Evolutionary conservation across 2,329 filamentous ascomycete species (phyloP).

Genomic region (Botrytis pseudocinerea): DNA sequence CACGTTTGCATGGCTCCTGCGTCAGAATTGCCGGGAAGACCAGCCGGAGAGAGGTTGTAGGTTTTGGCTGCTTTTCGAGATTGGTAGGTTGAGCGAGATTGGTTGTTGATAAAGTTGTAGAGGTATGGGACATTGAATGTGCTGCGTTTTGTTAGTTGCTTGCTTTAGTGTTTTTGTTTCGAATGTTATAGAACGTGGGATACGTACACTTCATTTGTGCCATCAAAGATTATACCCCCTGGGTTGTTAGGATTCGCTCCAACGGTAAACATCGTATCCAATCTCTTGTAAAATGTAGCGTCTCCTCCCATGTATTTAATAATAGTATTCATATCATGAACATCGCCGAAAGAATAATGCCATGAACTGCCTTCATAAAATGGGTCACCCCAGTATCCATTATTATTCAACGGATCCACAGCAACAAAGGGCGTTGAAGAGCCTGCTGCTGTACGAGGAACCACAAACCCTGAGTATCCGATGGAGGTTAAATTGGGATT

Average conservation of each 20-base stretch:
- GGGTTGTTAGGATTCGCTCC: conserved; percentile 39
- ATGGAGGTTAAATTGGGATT: conserved; percentile 58
- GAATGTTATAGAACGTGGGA: neutral
- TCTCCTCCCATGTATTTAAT: conserved; percentile 51
- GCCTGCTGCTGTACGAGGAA: conserved; percentile 53
- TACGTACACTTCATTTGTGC: conserved; percentile 34
- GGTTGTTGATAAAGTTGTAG: conserved; percentile 52
- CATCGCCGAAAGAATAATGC: conserved; percentile 55
- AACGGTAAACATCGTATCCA: conserved; percentile 53
- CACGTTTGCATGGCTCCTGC: conserved; percentile 72
- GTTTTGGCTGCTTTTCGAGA: conserved; percentile 20
- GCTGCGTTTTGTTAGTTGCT: neutral
- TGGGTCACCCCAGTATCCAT: conserved; percentile 54
- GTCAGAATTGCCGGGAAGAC: conserved; percentile 54
- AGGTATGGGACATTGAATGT: conserved; percentile 64
- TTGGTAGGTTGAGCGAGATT: conserved; percentile 27
- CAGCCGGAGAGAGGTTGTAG: conserved; percentile 27
- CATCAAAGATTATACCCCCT: conserved; percentile 59
- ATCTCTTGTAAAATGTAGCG: conserved; percentile 49
- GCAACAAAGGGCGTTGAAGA: conserved; percentile 42
- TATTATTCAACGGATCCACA: conserved; percentile 51
- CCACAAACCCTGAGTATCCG: conserved; percentile 67
- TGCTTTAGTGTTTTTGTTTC: neutral
- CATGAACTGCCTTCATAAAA: conserved; percentile 55
- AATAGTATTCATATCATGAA: conserved; percentile 54